Base-by-base conservation (phyloP, 1,284 basidiomycete genomes). In the Sutorius eximius region DNA sequence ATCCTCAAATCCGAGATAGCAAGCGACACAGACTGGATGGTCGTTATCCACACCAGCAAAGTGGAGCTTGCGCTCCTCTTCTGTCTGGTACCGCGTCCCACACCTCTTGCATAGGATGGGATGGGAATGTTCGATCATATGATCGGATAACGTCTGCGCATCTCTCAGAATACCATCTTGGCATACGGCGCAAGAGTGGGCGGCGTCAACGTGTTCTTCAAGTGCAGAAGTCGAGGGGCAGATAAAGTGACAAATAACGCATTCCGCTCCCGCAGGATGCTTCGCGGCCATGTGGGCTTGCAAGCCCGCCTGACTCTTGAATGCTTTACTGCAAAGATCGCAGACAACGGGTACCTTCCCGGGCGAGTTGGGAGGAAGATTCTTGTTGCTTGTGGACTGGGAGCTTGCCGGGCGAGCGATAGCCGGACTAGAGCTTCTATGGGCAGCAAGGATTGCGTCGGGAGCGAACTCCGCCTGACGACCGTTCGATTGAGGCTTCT, bases 91-190 rank as follows among this genome's bases (percentile, higher is more conserved):
- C 44, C 56, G 65, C 29, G 64, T 67, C 37, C 63, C 60, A 44
- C 67, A 72, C 37, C 12, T 59, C 55, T 56, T 61, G 62, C 67
- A 69, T 30, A 30, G 37, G 43, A 69, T 41, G 24, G 66, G 62
- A 53, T 58, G 65, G n/a, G 69, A 59, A 45, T 69, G 67, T 32
- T 61, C 63, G 42, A 59, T 27, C 57, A 60, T 57, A 57, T 69
- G 67, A 41, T 71, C 68, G 8, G 67, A 56, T 18, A 69, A 47
- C n/a, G 67, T 65, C 37, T 37, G 58, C 13, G 46, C 51, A 50
- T 68, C 67, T 54, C 66, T 67, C 41, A 68, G 44, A 44, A 68
- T 68, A 16, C 64, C 57, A 48, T 68, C 69, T 20, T 52, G 57
- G 36, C 64, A 72, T n/a, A 69, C 36, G 15, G 59, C 13, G 45